These are phyloP conservation scores for Psilocybe mexicana DNA, from an alignment of 1,284 basidiomycete species.

Conservation along the genomic window DNA sequence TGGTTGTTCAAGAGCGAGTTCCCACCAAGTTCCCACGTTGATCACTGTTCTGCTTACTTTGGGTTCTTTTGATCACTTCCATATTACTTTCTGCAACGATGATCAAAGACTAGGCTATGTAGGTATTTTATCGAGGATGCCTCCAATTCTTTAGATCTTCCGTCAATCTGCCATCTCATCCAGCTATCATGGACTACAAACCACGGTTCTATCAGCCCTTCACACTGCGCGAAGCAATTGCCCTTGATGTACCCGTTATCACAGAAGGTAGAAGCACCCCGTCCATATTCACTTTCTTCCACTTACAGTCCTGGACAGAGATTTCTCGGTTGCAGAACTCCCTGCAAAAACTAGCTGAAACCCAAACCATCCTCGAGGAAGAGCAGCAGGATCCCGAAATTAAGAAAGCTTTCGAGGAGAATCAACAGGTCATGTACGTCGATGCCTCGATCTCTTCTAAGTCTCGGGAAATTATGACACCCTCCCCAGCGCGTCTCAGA, in stretches of 20 bases:
- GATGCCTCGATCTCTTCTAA: background rate
- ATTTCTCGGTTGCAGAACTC: constrained; percentile 77
- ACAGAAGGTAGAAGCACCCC: constrained; percentile 55
- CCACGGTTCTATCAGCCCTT: constrained; percentile 76
- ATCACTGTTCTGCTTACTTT: too few species aligned
- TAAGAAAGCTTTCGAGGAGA: constrained; percentile 44
- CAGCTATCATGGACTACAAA: constrained; percentile 57
- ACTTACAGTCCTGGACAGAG: constrained; percentile 45
- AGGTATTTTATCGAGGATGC: too few species aligned
- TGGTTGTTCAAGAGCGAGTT: too few species aligned
- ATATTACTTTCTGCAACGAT: too few species aligned
- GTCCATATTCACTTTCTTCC: background rate
- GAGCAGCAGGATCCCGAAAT: constrained; percentile 49
- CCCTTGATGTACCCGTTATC: constrained; percentile 66
- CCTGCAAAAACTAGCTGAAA: constrained; percentile 58
- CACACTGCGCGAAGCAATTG: constrained; percentile 64
- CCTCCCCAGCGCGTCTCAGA: constrained; percentile 60
- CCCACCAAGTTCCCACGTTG: too few species aligned
- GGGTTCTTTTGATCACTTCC: too few species aligned
- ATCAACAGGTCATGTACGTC: constrained; percentile 47
- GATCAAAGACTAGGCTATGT: too few species aligned
- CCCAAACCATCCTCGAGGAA: constrained; percentile 55
- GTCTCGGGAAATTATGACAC: background rate
- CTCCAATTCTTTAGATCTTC: background rate
- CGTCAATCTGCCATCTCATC: constrained; percentile 1